These are phyloP conservation scores for Akanthomyces lecanii DNA, from an alignment of 2,329 filamentous ascomycete genomes.

Conservation along the genomic window DNA sequence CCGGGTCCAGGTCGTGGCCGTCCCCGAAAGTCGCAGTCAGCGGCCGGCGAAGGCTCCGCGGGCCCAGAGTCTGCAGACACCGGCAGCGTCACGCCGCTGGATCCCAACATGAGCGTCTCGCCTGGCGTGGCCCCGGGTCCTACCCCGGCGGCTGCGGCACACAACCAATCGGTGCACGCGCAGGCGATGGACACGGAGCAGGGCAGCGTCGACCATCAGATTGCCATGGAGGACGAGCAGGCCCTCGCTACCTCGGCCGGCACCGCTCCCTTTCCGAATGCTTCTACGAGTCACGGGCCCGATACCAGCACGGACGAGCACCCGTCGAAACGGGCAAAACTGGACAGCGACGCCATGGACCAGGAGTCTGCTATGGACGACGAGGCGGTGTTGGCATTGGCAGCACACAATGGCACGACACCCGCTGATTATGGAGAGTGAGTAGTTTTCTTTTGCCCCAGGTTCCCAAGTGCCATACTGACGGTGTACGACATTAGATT, in stretches of 20 bases:
- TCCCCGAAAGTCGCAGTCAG: conserved; percentile 38
- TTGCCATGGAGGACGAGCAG: conserved; percentile 11
- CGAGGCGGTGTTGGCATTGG: conserved; percentile 45
- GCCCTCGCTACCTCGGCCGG: neutral
- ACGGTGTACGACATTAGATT: conserved; percentile 28
- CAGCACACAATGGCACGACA: conserved; percentile 38
- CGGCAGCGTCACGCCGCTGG: neutral
- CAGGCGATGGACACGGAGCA: conserved; percentile 2
- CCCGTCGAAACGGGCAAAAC: conserved; percentile 36
- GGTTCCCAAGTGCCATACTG: neutral
- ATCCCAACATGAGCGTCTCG: neutral
- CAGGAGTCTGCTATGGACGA: conserved; percentile 40
- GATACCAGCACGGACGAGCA: conserved; percentile 29
- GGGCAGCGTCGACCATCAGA: conserved; percentile 1
- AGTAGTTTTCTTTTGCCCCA: conserved; percentile 21
- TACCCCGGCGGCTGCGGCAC: neutral
- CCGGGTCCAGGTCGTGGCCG: conserved; percentile 55
- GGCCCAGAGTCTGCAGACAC: neutral
- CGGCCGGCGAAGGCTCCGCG: neutral
- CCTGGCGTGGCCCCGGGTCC: neutral
- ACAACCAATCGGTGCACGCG: neutral
- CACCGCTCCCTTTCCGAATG: neutral
- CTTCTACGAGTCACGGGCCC: neutral
- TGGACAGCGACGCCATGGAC: conserved; percentile 31
- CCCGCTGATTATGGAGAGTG: conserved; percentile 42